Evolutionary conservation across 306 rosid genomes (phyloP).

Genomic region (Ammopiptanthus mongolicus): DNA sequence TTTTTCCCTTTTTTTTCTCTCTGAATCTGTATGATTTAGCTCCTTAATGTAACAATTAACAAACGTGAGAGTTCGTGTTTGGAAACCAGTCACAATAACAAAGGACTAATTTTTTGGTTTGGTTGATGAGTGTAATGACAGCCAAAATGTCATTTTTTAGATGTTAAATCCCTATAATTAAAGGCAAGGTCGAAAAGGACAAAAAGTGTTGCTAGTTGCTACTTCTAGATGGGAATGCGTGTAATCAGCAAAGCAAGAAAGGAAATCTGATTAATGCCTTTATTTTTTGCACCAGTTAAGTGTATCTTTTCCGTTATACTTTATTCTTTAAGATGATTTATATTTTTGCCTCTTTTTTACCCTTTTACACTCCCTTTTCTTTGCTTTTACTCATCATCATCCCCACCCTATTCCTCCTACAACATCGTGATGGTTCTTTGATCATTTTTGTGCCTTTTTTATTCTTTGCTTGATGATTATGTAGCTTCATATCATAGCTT

Average conservation of each 20-base stretch:
- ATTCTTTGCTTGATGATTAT: neutral
- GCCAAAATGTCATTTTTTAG: neutral
- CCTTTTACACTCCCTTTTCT: neutral
- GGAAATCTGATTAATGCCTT: neutral
- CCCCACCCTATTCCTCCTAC: neutral
- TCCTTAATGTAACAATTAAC: neutral
- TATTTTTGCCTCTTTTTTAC: neutral
- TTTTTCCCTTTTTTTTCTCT: no score
- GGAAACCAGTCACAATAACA: neutral
- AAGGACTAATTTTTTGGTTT: neutral
- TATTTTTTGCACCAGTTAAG: neutral
- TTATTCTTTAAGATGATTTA: neutral
- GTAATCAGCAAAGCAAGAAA: neutral
- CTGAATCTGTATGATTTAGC: no score
- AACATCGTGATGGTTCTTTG: neutral
- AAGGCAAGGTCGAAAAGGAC: neutral
- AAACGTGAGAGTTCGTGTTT: neutral
- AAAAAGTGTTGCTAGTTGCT: neutral
- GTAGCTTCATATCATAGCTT: neutral
- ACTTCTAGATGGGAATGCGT: constrained; percentile 7
- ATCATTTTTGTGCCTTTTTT: neutral
- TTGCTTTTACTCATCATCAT: constrained; percentile 13
- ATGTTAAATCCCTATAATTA: neutral
- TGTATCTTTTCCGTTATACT: neutral
- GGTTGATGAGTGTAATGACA: constrained; percentile 10